Conservation (phyloP, 139 green algal genomes). For the Axilococcus clingmanii region DNA sequence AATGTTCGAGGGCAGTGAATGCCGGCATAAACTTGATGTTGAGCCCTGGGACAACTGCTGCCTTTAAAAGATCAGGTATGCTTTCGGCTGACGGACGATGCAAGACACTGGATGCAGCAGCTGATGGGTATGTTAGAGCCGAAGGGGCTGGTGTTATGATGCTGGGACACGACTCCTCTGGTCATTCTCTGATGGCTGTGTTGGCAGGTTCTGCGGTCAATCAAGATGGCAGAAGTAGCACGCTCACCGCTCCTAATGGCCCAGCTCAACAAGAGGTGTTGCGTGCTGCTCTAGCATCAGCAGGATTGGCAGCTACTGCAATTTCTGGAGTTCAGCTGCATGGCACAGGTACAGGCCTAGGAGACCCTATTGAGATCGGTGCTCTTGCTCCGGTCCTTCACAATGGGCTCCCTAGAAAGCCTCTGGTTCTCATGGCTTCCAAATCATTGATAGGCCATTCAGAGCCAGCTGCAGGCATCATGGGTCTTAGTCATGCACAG, state of each 20-base stretch:
- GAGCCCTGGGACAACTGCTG: constrained; percentile 26
- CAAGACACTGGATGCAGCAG: constrained; percentile 76
- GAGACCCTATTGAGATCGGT: constrained; percentile 82
- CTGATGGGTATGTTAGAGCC: constrained; percentile 68
- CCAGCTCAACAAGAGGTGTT: constrained; percentile 73
- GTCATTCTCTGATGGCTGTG: not conserved
- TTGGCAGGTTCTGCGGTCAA: constrained; percentile 32
- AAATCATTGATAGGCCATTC: constrained; percentile 75
- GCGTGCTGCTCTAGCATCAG: constrained; percentile 27
- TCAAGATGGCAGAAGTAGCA: constrained; percentile 72
- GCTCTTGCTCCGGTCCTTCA: constrained; percentile 29
- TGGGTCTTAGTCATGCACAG: constrained; percentile 23
- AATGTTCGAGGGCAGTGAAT: constrained; percentile 30
- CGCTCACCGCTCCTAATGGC: constrained; percentile 78
- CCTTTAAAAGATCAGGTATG: constrained; percentile 60
- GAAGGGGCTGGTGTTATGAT: constrained; percentile 14
- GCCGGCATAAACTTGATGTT: constrained; percentile 67
- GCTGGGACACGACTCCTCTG: not conserved
- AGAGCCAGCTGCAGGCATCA: constrained; percentile 71
- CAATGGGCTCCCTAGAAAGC: constrained; percentile 8
- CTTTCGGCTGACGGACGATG: constrained; percentile 69
- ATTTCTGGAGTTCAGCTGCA: constrained; percentile 38
- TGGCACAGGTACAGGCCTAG: constrained; percentile 68
- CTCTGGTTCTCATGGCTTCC: constrained; percentile 29
- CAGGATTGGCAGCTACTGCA: not conserved